Evolutionary conservation across 805 yeast genomes (phyloP).

Genomic region (Sugiyamaella marilandica): DNA sequence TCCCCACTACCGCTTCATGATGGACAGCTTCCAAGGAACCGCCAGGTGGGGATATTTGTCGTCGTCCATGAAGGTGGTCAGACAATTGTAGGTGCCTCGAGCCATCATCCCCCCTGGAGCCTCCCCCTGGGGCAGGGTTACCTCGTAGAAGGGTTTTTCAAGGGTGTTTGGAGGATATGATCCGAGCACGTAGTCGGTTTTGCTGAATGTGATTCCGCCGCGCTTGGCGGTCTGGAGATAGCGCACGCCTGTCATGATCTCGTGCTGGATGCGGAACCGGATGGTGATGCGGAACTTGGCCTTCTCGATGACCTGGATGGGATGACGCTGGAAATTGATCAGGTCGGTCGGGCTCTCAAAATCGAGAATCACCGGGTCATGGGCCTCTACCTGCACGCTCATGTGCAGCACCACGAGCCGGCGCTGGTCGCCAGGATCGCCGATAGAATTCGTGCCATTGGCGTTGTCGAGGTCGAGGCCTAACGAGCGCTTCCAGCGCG

Average conservation of each 20-base stretch:
- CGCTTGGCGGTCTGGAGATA: conserved; percentile 82
- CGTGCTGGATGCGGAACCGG: conserved; percentile 81
- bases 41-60: conserved; percentile 69
- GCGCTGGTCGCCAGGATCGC: conserved; percentile 63
- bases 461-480: conserved; percentile 45
- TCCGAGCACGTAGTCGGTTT: conserved; percentile 82
- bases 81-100: conserved; percentile 78
- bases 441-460: conserved; percentile 57
- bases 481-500: conserved; percentile 85
- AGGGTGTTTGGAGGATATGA: conserved; percentile 85
- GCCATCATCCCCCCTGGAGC: conserved; percentile 90
- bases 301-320: conserved; percentile 74
- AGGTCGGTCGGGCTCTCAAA: conserved; percentile 59
- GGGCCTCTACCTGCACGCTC: conserved; percentile 64
- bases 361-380: conserved; percentile 62
- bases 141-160: conserved; percentile 70
- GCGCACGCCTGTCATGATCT: conserved; percentile 83
- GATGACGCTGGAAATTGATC: conserved; percentile 53
- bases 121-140: conserved; percentile 60
- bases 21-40: conserved; percentile 56
- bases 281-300: conserved; percentile 66
- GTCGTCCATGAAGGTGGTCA: conserved; percentile 80
- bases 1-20: background rate
- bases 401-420: conserved; percentile 76
- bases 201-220: conserved; percentile 83